phyloP scores from a whole-genome alignment of 345 rosid genomes.

The Citrus glauca region DNA sequence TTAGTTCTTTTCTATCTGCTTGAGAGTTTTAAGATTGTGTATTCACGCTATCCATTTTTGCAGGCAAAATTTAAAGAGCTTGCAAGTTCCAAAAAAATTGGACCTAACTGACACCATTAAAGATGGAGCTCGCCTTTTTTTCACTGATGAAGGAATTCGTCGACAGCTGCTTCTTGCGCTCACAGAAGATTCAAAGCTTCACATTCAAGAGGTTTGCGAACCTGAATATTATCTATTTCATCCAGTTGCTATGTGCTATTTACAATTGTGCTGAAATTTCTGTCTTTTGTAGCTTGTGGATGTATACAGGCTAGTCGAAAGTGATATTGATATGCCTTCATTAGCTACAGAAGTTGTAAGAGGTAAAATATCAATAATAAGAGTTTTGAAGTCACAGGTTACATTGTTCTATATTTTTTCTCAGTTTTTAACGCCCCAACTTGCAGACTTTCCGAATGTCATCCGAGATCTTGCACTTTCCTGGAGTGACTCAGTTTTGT shows the following conservation, averaged over 20 bases:
- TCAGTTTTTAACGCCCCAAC: not conserved
- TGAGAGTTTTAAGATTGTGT: not conserved
- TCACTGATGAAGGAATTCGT: conserved; percentile 79
- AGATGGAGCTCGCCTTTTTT: conserved; percentile 92
- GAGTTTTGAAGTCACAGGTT: not conserved
- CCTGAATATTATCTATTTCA: not conserved
- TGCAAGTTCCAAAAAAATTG: conserved; percentile 49
- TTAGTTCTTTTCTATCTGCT: conserved; percentile 6
- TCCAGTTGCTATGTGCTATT: not conserved
- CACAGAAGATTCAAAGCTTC: conserved; percentile 96
- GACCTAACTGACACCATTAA: conserved; percentile 86
- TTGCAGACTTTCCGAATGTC: conserved; percentile 75
- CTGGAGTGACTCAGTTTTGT: conserved; percentile 76
- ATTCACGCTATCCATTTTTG: not conserved
- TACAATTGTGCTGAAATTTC: conserved; percentile 12
- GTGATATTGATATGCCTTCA: conserved; percentile 67
- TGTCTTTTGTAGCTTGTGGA: conserved; percentile 65
- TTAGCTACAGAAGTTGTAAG: conserved; percentile 66
- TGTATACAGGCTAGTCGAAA: conserved; percentile 83
- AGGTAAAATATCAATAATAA: conserved; percentile 37
- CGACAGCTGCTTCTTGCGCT: conserved; percentile 88
- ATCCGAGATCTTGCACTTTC: conserved; percentile 70
- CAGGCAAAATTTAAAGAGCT: conserved; percentile 46
- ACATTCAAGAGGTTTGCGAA: conserved; percentile 70
- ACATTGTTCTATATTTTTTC: not conserved